Evolutionary conservation across 78 protist genomes (phyloP), one percentile per base, ranked within the genome.

Genomic region (Creolimax fragrantissima): DNA sequence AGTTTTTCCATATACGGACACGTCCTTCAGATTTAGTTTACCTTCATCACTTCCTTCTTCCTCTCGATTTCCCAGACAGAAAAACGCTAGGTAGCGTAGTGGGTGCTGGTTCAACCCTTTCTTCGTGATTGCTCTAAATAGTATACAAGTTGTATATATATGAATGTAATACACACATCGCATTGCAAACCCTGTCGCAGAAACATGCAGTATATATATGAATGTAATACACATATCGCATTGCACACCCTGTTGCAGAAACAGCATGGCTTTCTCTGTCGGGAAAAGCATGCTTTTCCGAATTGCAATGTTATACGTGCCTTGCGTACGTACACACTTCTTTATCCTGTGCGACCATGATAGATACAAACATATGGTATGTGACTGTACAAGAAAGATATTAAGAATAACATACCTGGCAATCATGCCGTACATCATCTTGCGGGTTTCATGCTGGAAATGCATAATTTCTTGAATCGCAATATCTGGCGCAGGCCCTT

Each of bases 21-120:
- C 37, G 7, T 7, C 90, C 24, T 11, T 90, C 32, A 81, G 4
- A 24, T 47, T 43, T 7, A 35, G 92, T 42, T 39, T 39, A 24
- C 42, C 89, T 5, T 47, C 17, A 43, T 17, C 89, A 90, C 44
- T 47, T 6, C 88, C 88, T 36, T 84, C 88, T 37, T 84, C 88
- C 7, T 90, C 92, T 24, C 92, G 86, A 84, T 90, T 90, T 24
- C 88, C 92, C 42, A 47, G 42, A 67, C 89, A 74, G 81, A 45
- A n/a, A 43, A 90, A 90, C 32, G 85, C 42, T 45, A 90, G 7
- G 4, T 67, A 90, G 89, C 66, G 81, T 5, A 35, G 44, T 41
- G 92, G 85, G 11, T 90, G 85, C 81, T 67, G 35, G 42, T 90
- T 35, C 41, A 39, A 39, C 17, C 92, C 92, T 5, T 32, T 84